Percentiles rank a stretch among this genome's conserved stretches.
Evolutionary conservation across 2,329 filamentous ascomycete species (phyloP).

Genomic region (Fusarium armeniacum): DNA sequence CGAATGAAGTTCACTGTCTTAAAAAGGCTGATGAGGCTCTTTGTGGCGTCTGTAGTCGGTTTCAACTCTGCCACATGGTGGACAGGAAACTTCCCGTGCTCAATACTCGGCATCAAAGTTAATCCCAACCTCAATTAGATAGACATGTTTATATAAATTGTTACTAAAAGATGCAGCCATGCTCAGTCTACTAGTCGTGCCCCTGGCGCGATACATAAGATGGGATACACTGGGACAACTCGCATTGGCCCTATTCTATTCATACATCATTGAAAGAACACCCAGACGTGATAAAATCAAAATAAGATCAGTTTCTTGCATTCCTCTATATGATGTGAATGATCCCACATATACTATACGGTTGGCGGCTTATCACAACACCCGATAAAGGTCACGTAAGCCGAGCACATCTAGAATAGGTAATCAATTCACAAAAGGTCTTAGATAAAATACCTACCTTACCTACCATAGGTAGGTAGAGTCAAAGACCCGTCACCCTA

Average conservation of each 20-base stretch:
- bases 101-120: neutral
- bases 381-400: neutral
- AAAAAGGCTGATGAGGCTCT: constrained; percentile 8
- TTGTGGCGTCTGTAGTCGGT: constrained; percentile 12
- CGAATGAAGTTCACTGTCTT: neutral
- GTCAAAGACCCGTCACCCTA: neutral
- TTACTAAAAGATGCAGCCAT: neutral
- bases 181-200: neutral
- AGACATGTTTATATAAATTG: neutral
- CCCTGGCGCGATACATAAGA: neutral
- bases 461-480: too few species aligned
- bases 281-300: neutral
- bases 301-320: neutral
- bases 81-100: neutral
- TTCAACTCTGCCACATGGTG: neutral
- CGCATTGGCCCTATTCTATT: fast-evolving
- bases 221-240: too few species aligned
- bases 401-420: neutral
- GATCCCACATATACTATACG: neutral
- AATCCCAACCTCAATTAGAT: neutral
- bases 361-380: neutral
- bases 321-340: neutral
- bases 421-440: neutral
- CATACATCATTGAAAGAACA: fast-evolving
- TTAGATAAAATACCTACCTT: neutral